Evolutionary conservation across 257 asterid species (phyloP).

Genomic region (Haberlea rhodopensis): DNA sequence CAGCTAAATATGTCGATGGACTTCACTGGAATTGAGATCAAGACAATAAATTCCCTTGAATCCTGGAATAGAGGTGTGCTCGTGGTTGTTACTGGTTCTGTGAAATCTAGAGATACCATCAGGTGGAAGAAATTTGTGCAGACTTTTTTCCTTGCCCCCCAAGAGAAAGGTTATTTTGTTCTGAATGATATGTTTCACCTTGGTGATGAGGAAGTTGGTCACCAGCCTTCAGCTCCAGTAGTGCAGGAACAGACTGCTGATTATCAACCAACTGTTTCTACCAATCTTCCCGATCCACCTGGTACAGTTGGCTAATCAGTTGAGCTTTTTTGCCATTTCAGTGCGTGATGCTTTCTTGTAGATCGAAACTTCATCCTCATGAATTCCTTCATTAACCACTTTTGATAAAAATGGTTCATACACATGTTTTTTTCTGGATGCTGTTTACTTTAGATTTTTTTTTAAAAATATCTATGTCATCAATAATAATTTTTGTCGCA

Average conservation of each 20-base stretch:
- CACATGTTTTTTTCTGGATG: no score
- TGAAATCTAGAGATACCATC: slow-evolving; percentile 48
- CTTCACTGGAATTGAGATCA: slow-evolving; percentile 68
- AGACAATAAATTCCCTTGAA: slow-evolving; percentile 73
- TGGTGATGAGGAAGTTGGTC: slow-evolving; percentile 50
- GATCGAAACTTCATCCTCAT: neutral
- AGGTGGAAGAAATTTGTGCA: slow-evolving; percentile 73
- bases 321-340: slow-evolving; percentile 10
- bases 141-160: slow-evolving; percentile 94
- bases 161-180: slow-evolving; percentile 86
- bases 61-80: slow-evolving; percentile 84
- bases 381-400: neutral
- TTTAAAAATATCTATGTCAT: no score
- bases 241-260: slow-evolving; percentile 47
- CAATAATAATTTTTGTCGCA: no score
- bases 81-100: slow-evolving; percentile 79
- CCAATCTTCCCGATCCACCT: slow-evolving; percentile 47
- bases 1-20: slow-evolving; percentile 48
- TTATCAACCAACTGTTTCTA: slow-evolving; percentile 50
- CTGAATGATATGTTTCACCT: slow-evolving; percentile 77
- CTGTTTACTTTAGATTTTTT: no score
- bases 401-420: no score
- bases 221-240: slow-evolving; percentile 45
- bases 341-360: slow-evolving; percentile 14
- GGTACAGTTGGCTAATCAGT: slow-evolving; percentile 41